Conservation (phyloP, 2,329 filamentous ascomycete species). For the Fusarium nanum region DNA sequence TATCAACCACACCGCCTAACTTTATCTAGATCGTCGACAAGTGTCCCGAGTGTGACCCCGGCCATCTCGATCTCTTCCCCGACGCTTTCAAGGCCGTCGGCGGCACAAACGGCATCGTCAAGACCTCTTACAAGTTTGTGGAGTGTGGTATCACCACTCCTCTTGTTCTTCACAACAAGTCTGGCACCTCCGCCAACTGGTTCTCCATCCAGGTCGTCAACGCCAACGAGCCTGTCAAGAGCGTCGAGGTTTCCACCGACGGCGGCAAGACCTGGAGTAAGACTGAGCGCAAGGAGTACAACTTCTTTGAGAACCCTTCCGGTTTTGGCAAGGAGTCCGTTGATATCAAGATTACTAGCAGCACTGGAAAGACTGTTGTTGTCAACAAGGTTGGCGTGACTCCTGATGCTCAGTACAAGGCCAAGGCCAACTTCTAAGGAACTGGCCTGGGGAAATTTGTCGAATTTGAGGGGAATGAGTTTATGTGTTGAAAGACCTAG, state of each 20-base stretch:
- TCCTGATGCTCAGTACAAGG: constrained; percentile 47
- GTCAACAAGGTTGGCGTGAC: constrained; percentile 63
- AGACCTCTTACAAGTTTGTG: constrained; percentile 53
- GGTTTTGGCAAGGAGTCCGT: constrained; percentile 68
- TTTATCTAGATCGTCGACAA: constrained; percentile 56
- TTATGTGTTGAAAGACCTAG: not conserved
- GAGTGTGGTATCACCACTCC: constrained; percentile 57
- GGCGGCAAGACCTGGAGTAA: constrained; percentile 67
- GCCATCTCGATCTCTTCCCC: constrained; percentile 60
- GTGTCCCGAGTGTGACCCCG: constrained; percentile 55
- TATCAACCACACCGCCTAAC: not conserved
- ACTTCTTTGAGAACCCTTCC: constrained; percentile 70
- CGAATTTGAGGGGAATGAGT: not conserved
- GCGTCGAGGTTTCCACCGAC: constrained; percentile 71
- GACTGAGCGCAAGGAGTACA: constrained; percentile 66
- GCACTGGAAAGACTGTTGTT: constrained; percentile 61
- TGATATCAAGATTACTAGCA: constrained; percentile 66
- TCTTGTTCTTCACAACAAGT: constrained; percentile 58
- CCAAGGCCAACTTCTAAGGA: constrained; percentile 50
- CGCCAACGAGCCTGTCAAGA: constrained; percentile 65
- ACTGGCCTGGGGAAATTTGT: not conserved
- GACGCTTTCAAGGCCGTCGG: constrained; percentile 56
- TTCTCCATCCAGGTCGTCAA: constrained; percentile 70
- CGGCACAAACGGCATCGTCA: constrained; percentile 52
- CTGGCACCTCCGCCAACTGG: constrained; percentile 57